Evolutionary conservation across 2,329 filamentous ascomycete genomes (phyloP).

Genomic region (Colletotrichum horii): DNA sequence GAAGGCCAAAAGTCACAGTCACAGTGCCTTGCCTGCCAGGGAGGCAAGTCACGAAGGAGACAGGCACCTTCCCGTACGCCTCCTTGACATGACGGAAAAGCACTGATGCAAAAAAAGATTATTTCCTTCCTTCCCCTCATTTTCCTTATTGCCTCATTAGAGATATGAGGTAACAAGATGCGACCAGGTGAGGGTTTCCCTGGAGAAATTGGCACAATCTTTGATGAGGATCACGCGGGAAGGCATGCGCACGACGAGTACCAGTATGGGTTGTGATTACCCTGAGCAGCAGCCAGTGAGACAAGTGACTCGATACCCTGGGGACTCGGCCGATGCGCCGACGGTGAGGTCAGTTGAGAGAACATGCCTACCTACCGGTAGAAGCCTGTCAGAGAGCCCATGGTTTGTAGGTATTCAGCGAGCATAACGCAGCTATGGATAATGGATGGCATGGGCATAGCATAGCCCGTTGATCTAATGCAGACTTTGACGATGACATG

Average conservation of each 20-base stretch:
- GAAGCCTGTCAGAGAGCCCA: not conserved
- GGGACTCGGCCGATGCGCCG: not conserved
- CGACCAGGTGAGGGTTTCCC: not conserved
- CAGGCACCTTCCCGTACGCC: not conserved
- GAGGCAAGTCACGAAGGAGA: not conserved
- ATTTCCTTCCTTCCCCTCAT: not conserved
- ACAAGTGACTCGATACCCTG: not conserved
- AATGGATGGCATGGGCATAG: not conserved
- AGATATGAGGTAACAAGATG: not conserved
- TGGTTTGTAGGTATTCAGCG: not conserved
- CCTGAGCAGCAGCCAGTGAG: not conserved
- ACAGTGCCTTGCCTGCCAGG: not conserved
- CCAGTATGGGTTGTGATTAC: not conserved
- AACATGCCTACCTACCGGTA: not conserved
- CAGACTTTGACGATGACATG: constrained; percentile 4
- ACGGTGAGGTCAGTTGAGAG: not conserved
- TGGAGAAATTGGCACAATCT: not conserved
- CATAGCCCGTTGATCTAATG: constrained; percentile 7
- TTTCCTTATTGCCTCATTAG: not conserved
- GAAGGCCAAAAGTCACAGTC: not conserved
- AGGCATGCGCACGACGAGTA: not conserved
- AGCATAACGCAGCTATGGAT: not conserved
- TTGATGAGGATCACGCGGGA: not conserved
- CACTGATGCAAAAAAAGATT: not conserved
- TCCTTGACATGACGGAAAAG: not conserved